phyloP scores from a whole-genome alignment of 352 stramenopile species.

The Pythium angustatum region DNA sequence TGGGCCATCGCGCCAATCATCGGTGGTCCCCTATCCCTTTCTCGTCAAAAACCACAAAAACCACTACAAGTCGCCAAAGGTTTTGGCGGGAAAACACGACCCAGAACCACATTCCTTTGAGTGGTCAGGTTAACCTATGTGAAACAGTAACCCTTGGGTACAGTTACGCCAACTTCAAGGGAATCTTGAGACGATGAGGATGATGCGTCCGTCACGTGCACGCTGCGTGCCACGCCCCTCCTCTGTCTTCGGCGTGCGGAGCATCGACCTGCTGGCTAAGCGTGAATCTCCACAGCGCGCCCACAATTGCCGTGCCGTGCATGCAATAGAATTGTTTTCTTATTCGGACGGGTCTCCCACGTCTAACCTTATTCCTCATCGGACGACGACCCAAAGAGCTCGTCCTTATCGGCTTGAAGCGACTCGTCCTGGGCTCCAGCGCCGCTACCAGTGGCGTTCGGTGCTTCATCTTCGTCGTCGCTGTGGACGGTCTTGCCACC shows the following conservation, averaged over 20 bases:
- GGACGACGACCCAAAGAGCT: constrained; percentile 84
- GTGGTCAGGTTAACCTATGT: too few species aligned
- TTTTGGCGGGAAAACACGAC: constrained; percentile 14
- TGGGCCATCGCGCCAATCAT: constrained; percentile 30
- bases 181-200: too few species aligned
- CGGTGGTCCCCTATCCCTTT: constrained; percentile 8
- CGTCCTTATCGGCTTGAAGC: constrained; percentile 73
- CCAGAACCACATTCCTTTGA: too few species aligned
- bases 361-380: constrained; percentile 58
- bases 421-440: constrained; percentile 29
- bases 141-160: too few species aligned
- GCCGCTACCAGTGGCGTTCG: constrained; percentile 19
- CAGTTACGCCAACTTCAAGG: too few species aligned
- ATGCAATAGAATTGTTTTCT: constrained; percentile 9
- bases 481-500: constrained; percentile 26
- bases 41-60: constrained; percentile 24
- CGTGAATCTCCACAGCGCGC: too few species aligned
- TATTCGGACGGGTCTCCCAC: not conserved
- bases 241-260: too few species aligned
- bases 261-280: too few species aligned
- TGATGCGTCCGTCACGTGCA: too few species aligned
- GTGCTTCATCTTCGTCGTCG: constrained; percentile 54
- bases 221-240: too few species aligned
- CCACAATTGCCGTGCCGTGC: too few species aligned
- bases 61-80: not conserved